phyloP scores from a whole-genome alignment of 2,329 filamentous ascomycete genomes.

The Stemphylium lycopersici region DNA sequence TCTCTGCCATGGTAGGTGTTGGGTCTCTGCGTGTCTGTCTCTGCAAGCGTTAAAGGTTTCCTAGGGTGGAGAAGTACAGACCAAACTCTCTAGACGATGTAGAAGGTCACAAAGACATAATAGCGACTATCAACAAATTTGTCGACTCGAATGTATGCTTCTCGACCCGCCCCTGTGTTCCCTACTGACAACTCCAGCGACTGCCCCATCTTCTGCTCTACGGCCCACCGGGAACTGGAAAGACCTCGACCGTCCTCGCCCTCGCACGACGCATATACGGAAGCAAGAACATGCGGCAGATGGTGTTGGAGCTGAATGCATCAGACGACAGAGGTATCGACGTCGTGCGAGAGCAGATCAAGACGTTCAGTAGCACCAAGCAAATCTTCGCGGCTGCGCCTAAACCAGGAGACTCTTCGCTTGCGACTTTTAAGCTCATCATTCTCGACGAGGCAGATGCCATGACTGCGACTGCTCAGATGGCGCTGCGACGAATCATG shows the following conservation, averaged over 20 bases:
- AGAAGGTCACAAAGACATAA: conserved; percentile 94
- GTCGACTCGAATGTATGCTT: conserved; percentile 78
- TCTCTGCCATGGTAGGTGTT: conserved; percentile 80
- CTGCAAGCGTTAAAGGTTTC: conserved; percentile 2
- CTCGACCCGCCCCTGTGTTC: fast-evolving
- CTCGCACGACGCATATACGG: conserved; percentile 94
- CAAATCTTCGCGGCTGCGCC: conserved; percentile 84
- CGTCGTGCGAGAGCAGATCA: conserved; percentile 95
- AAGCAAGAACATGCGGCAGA: conserved; percentile 88
- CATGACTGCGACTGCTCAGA: conserved; percentile 98
- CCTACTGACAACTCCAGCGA: conserved; percentile 56
- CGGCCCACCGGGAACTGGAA: conserved; percentile 93
- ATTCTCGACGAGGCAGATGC: conserved; percentile 98
- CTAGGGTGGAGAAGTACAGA: conserved; percentile 94
- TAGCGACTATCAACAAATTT: conserved; percentile 97
- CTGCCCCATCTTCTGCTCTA: conserved; percentile 96
- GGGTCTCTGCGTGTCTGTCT: fast-evolving
- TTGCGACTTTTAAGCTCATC: conserved; percentile 91
- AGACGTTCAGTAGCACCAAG: conserved; percentile 97
- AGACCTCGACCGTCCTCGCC: conserved; percentile 94
- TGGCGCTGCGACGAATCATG: conserved; percentile 97
- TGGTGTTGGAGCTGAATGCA: conserved; percentile 97
- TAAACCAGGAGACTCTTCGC: conserved; percentile 54
- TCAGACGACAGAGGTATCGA: conserved; percentile 98
- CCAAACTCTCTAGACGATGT: conserved; percentile 89